These are phyloP conservation scores for Talaromyces sp. DNA, from an alignment of 2,329 filamentous ascomycete genomes.

Conservation along the genomic window DNA sequence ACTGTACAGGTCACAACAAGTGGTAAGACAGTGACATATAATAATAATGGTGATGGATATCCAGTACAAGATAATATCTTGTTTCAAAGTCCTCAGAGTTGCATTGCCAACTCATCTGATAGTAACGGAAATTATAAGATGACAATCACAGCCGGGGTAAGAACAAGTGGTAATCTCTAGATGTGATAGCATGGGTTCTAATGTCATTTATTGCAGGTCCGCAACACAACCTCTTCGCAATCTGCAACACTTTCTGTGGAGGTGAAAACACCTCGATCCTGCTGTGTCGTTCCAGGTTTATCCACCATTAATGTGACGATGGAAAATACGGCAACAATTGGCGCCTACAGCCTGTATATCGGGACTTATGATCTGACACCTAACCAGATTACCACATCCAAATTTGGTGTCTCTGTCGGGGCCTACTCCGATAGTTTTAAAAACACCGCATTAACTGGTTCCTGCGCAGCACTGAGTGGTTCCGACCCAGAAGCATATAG, in stretches of 20 bases:
- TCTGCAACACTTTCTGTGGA: slow-evolving; percentile 10
- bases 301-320: slow-evolving; percentile 12
- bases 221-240: slow-evolving; percentile 5
- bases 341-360: slow-evolving; percentile 9
- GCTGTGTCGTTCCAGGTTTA: slow-evolving; percentile 13
- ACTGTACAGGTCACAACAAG: slow-evolving; percentile 9
- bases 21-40: slow-evolving; percentile 11
- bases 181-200: background rate
- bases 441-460: slow-evolving; percentile 14
- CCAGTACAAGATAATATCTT: slow-evolving; percentile 10
- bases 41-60: slow-evolving; percentile 15
- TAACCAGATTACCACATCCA: slow-evolving; percentile 12
- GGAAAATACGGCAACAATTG: slow-evolving; percentile 11
- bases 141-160: slow-evolving; percentile 14
- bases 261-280: slow-evolving; percentile 13
- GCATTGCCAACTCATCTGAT: slow-evolving; percentile 6
- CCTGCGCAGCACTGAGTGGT: slow-evolving; percentile 10
- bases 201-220: background rate
- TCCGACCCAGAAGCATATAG: slow-evolving; percentile 5
- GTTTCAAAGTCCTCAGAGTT: slow-evolving; percentile 14
- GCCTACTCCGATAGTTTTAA: slow-evolving; percentile 10
- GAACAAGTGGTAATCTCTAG: background rate
- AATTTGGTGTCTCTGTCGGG: slow-evolving; percentile 12
- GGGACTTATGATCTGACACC: slow-evolving; percentile 13
- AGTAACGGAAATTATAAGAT: slow-evolving; percentile 12